Base-by-base conservation (phyloP, 352 stramenopile genomes). In the Pythium folliculosum region DNA sequence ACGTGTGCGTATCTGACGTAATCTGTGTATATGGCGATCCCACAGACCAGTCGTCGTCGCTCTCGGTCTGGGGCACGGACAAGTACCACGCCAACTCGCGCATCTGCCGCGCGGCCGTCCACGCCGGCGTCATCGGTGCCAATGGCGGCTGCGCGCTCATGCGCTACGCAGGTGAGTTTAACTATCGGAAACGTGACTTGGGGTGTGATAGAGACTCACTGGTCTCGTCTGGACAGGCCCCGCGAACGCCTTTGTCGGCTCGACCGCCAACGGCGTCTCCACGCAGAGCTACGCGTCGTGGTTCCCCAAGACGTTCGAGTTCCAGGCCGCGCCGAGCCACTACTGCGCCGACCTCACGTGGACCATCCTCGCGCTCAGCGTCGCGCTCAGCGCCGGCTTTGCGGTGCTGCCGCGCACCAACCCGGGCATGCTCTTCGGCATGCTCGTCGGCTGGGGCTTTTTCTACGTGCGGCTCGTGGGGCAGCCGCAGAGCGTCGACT, bases 251-350 rank as follows among this genome's bases (percentile, higher is more conserved):
- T 95, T 92, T 62, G 43, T 61, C 17, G 69, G 62, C 14, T 90
- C 83, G 7, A 75, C 65, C 1, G 69, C 76, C 2, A 75, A 93
- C 45, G 82, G 73, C 48, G 83, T 95, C 30, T 76, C 75, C 0
- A 77, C 73, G 2, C 67, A 73, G 8, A 69, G 75, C 52, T 93
- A 82, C 54, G 21, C 70, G 3, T 90, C 83, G 8, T 95, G 85
- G 85, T 95, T 95, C 66, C 87, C 87, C 9, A 95, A 94, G 69
- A 92, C 80, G 19, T 76, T 95, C 40, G 79, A 90, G 60, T 95
- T 95, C 60, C 70, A 87, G 63, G 60, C 77, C 35, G 75, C 70
- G 14, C 56, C 77, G 3, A 91, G 84, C 49, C 47, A 25, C 12
- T 77, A 81, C 67, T 95, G 87, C 71, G 81, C 71, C 23, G 87